Evolutionary conservation across 345 rosid species (phyloP), one percentile per base, ranked within the genome.

Genomic region (Microcos paniculata): DNA sequence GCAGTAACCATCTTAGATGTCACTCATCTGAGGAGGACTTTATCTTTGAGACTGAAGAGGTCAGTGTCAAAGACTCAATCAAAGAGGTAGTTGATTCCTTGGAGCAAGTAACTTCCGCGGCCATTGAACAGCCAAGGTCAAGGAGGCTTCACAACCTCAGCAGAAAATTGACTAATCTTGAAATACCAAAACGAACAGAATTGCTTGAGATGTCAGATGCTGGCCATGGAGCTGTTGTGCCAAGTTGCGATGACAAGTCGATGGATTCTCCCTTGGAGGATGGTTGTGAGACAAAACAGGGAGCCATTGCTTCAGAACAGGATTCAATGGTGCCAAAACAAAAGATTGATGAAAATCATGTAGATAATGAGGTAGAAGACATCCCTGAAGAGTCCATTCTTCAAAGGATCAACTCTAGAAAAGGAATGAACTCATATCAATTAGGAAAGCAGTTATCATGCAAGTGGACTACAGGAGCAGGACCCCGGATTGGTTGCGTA

Each of bases 401-500:
- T 8, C 80, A 84, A 72, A 87, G 91, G 88, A 87, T 86, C 33
- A 88, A 88, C 75, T 94, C 95, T 6, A 89, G 76, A 68, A 87
- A 82, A 76, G 87, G 79, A 84, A 80, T 61, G 23, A 83, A 81
- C 55, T 90, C 99, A 2, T 92, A 81, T 81, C 99, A 96, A 72
- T 72, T 92, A 59, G 99, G 98, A 63, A 91, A 79, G 84, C 97
- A 92, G 79, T 68, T 94, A 68, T 90, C 97, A 30, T 86, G 92
- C 86, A 90, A 79, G 73, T 92, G 99, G 99, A 93, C 97, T 42
- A 88, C 98, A 18, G 99, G 99, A 64, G 99, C 97, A 40, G 99
- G 99, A 70, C 98, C 99, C 11, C 87, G 97, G 31, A 93, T 93
- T 0, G 92, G 99, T 65, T 93, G 95, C n/a, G 97, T 96, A 18